Base-by-base conservation (phyloP, 441 rosid genomes). In the Dalechampia spathulata region DNA sequence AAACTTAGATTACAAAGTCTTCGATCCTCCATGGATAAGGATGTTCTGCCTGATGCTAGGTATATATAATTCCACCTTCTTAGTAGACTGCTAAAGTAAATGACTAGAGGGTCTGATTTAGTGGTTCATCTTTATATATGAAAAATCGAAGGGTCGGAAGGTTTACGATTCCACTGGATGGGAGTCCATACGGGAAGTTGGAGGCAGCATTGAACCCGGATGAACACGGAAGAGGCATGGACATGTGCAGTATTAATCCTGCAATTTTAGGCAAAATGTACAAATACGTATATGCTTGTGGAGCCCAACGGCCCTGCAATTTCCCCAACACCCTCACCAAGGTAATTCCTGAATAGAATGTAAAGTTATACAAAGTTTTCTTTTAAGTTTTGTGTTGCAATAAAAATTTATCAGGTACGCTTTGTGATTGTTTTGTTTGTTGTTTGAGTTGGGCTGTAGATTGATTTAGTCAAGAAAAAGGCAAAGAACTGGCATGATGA, bases 201-300 rank as follows among this genome's bases (percentile, higher is more conserved):
- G 96, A 81, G 73, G 79, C 91, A 37, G 96, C 96, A 1, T 67
- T 92, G 75, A 84, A 86, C 56, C 86, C 99, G 7, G 75, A 80
- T 47, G 87, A 91, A 60, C 98, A 91, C 71, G 98, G 98, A 2
- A 83, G 82, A 62, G 98, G 90, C 26, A 83, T 91, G 93, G 98
- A 91, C 56, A 87, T 91, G 98, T 92, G 99, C 75, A 86, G 88
- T 75, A 80, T 88, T 42, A 92, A 92, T 78, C 98, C 91, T 37
- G 69, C 71, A 30, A 60, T 71, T 64, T 63, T 86, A 64, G 98
- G 96, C 44, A 75, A 65, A 59, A 80, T 78, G 32, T 85, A 92
- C 21, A 75, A 96, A 69, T 92, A 81, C 51, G 83, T 85, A 58
- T 88, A 92, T 67, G 99, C 96, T 3, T 92, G 99, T 63, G 96